Conservation (phyloP, 1,284 basidiomycete species). For the Malassezia brasiliensis region DNA sequence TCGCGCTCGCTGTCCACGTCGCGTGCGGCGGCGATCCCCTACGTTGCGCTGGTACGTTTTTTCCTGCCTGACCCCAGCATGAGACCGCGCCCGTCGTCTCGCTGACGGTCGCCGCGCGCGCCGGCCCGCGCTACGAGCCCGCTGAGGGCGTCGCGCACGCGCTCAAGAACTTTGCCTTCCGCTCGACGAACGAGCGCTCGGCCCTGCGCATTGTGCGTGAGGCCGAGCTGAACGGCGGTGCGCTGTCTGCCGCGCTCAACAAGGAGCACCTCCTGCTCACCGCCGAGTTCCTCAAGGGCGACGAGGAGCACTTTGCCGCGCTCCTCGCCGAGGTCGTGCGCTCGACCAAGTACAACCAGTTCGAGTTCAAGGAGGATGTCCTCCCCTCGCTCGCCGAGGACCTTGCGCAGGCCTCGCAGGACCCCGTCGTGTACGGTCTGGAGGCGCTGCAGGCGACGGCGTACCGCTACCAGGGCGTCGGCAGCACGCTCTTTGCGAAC, state of each 20-base stretch:
- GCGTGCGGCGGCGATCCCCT: constrained; percentile 7
- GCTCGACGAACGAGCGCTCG: constrained; percentile 56
- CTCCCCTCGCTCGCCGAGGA: constrained; percentile 37
- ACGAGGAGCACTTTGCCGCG: constrained; percentile 58
- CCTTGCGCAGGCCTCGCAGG: constrained; percentile 28
- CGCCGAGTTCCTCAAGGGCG: constrained; percentile 86
- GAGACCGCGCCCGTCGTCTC: constrained; percentile 16
- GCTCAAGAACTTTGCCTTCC: constrained; percentile 30
- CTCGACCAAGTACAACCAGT: constrained; percentile 33
- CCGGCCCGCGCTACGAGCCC: constrained; percentile 16
- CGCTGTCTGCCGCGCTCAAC: constrained; percentile 72
- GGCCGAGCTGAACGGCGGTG: constrained; percentile 85
- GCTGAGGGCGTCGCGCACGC: constrained; percentile 16
- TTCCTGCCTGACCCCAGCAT: constrained; percentile 2
- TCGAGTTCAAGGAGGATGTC: constrained; percentile 46
- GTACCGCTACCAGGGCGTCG: constrained; percentile 41
- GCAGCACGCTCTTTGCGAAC: constrained; percentile 41
- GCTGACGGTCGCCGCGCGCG: constrained; percentile 15
- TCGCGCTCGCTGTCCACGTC: constrained; percentile 3
- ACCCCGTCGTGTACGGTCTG: constrained; percentile 33
- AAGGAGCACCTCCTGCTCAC: constrained; percentile 85
- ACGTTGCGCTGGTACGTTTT: constrained; percentile 11
- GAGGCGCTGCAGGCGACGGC: constrained; percentile 42
- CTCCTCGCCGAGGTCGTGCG: constrained; percentile 41
- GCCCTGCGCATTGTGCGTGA: constrained; percentile 83